Evolutionary conservation across 768 basidiomycete genomes (phyloP).

Genomic region (Postia placenta): DNA sequence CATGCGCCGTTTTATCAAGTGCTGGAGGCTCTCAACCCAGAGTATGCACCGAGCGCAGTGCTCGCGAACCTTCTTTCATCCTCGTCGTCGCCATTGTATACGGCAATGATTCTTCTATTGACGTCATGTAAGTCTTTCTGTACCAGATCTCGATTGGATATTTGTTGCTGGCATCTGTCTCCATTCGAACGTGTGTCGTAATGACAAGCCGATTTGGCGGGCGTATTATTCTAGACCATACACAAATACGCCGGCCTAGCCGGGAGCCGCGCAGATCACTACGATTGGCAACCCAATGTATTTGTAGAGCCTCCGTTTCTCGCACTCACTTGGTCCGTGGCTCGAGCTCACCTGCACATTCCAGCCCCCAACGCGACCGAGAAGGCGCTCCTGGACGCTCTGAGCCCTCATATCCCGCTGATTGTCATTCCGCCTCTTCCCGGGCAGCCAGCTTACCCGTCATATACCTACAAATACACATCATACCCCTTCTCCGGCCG

Average conservation of each 20-base stretch:
- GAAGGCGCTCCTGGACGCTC: conserved; percentile 39
- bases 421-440: conserved; percentile 38
- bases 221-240: too few species aligned
- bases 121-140: conserved; percentile 35
- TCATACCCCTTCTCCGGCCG: not conserved
- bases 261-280: too few species aligned
- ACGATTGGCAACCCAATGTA: too few species aligned
- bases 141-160: too few species aligned
- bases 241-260: too few species aligned
- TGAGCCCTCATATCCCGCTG: conserved; percentile 51
- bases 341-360: conserved; percentile 1
- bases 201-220: too few species aligned
- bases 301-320: too few species aligned
- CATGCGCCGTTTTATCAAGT: conserved; percentile 53
- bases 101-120: conserved; percentile 50
- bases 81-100: conserved; percentile 51
- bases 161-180: too few species aligned
- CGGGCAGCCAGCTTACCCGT: conserved; percentile 1
- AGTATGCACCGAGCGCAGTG: conserved; percentile 42
- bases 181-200: too few species aligned
- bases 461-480: not conserved
- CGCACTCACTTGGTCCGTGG: not conserved
- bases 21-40: conserved; percentile 46
- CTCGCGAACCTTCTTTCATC: conserved; percentile 53
- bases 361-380: conserved; percentile 30